Percentiles rank a stretch among this genome's conserved stretches.
These are phyloP conservation scores for Diversispora epigaea DNA, from an alignment of 192 early-diverging fungal species.

Conservation along the genomic window DNA sequence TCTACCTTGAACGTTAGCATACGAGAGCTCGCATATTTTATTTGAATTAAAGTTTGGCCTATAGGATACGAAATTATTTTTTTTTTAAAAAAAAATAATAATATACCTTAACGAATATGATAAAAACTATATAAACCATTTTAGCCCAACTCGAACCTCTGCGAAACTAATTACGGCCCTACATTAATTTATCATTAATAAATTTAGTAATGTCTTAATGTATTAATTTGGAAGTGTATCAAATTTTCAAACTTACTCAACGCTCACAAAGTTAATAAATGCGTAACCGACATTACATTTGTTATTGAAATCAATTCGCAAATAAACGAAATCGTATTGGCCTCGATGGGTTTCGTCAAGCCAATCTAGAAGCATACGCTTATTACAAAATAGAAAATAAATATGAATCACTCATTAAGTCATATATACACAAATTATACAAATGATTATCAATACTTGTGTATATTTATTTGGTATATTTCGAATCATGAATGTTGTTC, in stretches of 20 bases:
- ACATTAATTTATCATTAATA: neutral
- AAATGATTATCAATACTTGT: slow-evolving; percentile 46
- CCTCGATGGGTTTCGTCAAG: slow-evolving; percentile 70
- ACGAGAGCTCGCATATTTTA: slow-evolving; percentile 72
- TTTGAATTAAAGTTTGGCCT: slow-evolving; percentile 69
- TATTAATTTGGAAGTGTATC: neutral
- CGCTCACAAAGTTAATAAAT: slow-evolving; percentile 71
- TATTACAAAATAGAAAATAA: neutral
- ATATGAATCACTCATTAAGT: neutral
- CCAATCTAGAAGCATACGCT: slow-evolving; percentile 74
- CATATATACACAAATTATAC: neutral
- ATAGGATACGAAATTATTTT: neutral
- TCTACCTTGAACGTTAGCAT: slow-evolving; percentile 80
- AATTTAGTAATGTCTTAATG: neutral
- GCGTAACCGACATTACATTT: slow-evolving; percentile 85
- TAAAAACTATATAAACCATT: slow-evolving; percentile 49
- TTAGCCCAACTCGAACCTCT: slow-evolving; percentile 65
- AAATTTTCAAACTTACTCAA: slow-evolving; percentile 42
- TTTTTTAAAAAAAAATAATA: neutral
- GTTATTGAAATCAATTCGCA: slow-evolving; percentile 87
- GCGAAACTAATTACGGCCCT: slow-evolving; percentile 69
- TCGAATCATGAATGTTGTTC: slow-evolving; percentile 84
- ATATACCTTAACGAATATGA: neutral
- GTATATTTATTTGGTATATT: slow-evolving; percentile 89
- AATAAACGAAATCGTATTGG: slow-evolving; percentile 76